These are phyloP conservation scores for Stemphylium beticola DNA, from an alignment of 2,329 filamentous ascomycete species.

Conservation along the genomic window DNA sequence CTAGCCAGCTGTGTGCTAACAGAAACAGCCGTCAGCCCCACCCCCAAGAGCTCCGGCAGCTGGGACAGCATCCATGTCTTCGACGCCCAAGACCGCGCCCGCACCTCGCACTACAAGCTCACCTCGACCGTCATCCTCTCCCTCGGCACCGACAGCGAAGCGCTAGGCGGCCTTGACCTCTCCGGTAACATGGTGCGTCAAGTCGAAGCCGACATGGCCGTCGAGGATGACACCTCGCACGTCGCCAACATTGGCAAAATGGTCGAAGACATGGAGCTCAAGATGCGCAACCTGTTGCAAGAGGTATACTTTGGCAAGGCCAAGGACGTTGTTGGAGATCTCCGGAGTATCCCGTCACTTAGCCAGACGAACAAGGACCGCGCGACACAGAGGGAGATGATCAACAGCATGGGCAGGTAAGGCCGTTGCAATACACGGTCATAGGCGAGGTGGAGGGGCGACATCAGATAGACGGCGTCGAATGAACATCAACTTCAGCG, in stretches of 20 bases:
- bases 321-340: constrained; percentile 95
- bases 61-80: constrained; percentile 99
- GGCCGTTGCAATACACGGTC: background rate
- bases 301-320: constrained; percentile 99
- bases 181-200: constrained; percentile 98
- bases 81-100: constrained; percentile 90
- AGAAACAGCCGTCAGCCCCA: constrained; percentile 67
- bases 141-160: constrained; percentile 70
- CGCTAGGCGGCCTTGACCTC: constrained; percentile 85
- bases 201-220: constrained; percentile 87
- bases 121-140: constrained; percentile 96
- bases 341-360: constrained; percentile 83
- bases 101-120: constrained; percentile 94
- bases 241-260: constrained; percentile 90
- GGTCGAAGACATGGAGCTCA: constrained; percentile 99
- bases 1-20: constrained; percentile 16
- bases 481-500: constrained; percentile 1
- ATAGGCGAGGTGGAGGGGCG: background rate
- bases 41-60: constrained; percentile 73
- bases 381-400: constrained; percentile 87
- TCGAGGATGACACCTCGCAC: constrained; percentile 89
- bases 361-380: constrained; percentile 85
- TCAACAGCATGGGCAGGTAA: constrained; percentile 60
- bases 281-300: constrained; percentile 97
- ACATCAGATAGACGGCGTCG: constrained; percentile 11